Conservation (phyloP, 306 rosid genomes). For the Malus sieversii region DNA sequence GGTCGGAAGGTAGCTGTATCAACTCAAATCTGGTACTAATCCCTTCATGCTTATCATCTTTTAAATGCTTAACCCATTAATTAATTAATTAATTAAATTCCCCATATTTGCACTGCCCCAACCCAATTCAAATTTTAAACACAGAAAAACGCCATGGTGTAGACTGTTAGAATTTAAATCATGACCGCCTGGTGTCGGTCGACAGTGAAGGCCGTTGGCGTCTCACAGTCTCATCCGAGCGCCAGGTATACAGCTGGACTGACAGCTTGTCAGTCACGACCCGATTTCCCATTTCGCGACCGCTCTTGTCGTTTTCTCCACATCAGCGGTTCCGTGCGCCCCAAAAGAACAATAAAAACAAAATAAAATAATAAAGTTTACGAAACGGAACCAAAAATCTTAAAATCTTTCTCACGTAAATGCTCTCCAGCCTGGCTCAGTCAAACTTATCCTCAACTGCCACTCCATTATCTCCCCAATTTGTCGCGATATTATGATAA, state of each 20-base stretch:
- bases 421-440: conserved; percentile 49
- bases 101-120: background rate
- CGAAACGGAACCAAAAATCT: conserved; percentile 5
- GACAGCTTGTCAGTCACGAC: conserved; percentile 27
- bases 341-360: background rate
- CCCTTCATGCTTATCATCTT: conserved; percentile 4
- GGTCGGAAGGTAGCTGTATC: background rate
- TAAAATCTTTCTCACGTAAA: conserved; percentile 15
- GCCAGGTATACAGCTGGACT: conserved; percentile 28
- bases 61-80: background rate
- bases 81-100: background rate
- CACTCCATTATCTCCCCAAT: background rate
- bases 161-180: background rate
- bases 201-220: conserved; percentile 13
- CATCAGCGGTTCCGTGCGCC: conserved; percentile 17
- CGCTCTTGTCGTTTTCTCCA: conserved; percentile 35
- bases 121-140: background rate
- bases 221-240: conserved; percentile 7
- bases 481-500: conserved; percentile 5
- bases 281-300: conserved; percentile 26
- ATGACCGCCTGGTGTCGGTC: conserved; percentile 37
- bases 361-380: background rate
- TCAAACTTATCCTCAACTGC: conserved; percentile 34
- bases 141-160: background rate
- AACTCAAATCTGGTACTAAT: conserved; percentile 2